Percentiles rank a stretch among this genome's conserved stretches.
Evolutionary conservation across 2,329 filamentous ascomycete species (phyloP).

Genomic region (Trichoderma koningiopsis): DNA sequence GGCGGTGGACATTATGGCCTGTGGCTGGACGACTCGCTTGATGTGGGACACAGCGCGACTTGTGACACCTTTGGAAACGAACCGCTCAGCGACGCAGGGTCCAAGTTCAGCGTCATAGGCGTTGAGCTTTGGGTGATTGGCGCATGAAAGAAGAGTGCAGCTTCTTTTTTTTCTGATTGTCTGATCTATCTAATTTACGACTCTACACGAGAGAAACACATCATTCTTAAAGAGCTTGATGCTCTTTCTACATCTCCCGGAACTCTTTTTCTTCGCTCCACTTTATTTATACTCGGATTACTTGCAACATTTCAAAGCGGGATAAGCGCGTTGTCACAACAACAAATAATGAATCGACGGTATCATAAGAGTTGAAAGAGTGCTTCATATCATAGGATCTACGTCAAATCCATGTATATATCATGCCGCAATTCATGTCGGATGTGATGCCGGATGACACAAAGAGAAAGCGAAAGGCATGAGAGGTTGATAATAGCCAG

Average conservation of each 20-base stretch:
- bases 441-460: background rate
- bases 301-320: background rate
- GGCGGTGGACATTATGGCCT: slow-evolving; percentile 88
- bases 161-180: background rate
- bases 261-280: background rate
- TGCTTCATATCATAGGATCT: background rate
- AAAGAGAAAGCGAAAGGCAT: background rate
- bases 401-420: background rate
- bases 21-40: slow-evolving; percentile 86
- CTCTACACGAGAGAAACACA: no score
- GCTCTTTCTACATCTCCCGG: background rate
- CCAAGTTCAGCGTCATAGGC: slow-evolving; percentile 87
- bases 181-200: background rate
- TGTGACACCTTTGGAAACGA: slow-evolving; percentile 96
- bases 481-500: background rate
- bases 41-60: slow-evolving; percentile 77
- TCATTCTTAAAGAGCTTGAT: slow-evolving; percentile 8
- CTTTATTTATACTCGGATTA: background rate
- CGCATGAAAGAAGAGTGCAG: slow-evolving; percentile 32
- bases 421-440: background rate
- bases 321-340: background rate
- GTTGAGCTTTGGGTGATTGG: slow-evolving; percentile 95
- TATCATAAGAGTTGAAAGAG: background rate
- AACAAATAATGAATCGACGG: background rate
- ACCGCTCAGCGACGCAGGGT: slow-evolving; percentile 86